Evolutionary conservation across 2,329 filamentous ascomycete genomes (phyloP).

Genomic region (Colletotrichum sp.): DNA sequence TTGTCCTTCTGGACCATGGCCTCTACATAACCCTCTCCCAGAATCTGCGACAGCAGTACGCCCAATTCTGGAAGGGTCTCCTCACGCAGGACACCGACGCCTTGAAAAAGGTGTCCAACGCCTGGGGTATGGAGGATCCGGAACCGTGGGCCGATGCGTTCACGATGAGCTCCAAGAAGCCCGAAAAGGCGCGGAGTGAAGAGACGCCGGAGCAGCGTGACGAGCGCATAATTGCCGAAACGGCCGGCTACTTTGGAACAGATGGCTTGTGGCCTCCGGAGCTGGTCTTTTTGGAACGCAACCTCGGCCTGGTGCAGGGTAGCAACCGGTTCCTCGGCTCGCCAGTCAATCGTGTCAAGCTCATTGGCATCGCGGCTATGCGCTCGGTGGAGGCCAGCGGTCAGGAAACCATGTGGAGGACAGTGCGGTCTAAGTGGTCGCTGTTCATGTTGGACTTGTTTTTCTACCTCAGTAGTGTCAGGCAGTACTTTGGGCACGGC

Average conservation of each 20-base stretch:
- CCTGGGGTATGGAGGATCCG: conserved; percentile 69
- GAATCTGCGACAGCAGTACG: conserved; percentile 61
- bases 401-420: not conserved
- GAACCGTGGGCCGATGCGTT: conserved; percentile 72
- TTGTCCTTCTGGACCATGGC: conserved; percentile 74
- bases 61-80: conserved; percentile 68
- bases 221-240: conserved; percentile 62
- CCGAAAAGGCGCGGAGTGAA: conserved; percentile 51
- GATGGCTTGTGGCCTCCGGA: conserved; percentile 75
- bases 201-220: conserved; percentile 66
- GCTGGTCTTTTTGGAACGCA: conserved; percentile 76
- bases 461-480: not conserved
- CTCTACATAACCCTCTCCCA: conserved; percentile 71
- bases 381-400: not conserved
- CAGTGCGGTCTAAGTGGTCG: not conserved
- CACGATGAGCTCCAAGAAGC: conserved; percentile 66
- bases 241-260: conserved; percentile 63
- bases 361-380: conserved; percentile 48
- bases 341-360: conserved; percentile 75
- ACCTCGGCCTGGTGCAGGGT: conserved; percentile 75
- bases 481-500: not conserved
- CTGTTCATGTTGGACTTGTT: not conserved
- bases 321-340: conserved; percentile 77
- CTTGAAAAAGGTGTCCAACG: conserved; percentile 58
- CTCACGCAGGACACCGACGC: conserved; percentile 70